Base-by-base conservation (phyloP, 345 rosid species). In the Citrus trifoliata region DNA sequence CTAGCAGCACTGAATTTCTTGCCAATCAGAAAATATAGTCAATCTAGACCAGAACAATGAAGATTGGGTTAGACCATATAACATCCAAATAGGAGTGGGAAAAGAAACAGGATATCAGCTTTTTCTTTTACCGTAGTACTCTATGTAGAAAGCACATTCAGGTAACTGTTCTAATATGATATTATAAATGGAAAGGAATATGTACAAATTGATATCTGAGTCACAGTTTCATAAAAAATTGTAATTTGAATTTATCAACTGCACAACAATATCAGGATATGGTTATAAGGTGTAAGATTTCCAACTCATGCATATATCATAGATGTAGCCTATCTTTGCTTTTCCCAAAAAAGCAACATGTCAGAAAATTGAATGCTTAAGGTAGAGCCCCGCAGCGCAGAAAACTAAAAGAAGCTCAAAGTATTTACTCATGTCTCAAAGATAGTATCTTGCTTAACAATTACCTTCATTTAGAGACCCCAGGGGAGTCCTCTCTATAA, bases 391-490 rank as follows among this genome's bases (percentile, higher is more conserved):
- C 27, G 51, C 25, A 9, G 21, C n/a, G 27, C 25, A 13, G 24
- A 33, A 66, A 56, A 66, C 75, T 58, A 25, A 42, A 71, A 63
- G 3, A 14, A 70, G 25, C 69, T 59, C 16, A 61, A 37, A 74
- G 51, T 46, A 40, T 76, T 4, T 18, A 40, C 53, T 24, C 62
- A 68, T 68, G 30, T 16, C 58, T 70, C 25, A 37, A 67, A 74
- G 27, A 19, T 12, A 48, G 66, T 38, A 48, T 64, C 37, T 27
- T 30, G 21, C 25, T 56, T 70, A n/a, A 73, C 53, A 56, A 67
- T 56, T 88, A 93, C 98, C 97, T 88, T 95, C 98, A 83, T 85
- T 90, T 22, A 92, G 83, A 85, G 97, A 83, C 62, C 80, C 80
- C 83, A 95, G 75, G 80, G 88, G 89, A 76, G 91, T 89, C 86